Percentiles rank a stretch among this genome's conserved stretches.
phyloP scores from a whole-genome alignment of 116 monocot genomes.

The Papilionanthe hybrid region DNA sequence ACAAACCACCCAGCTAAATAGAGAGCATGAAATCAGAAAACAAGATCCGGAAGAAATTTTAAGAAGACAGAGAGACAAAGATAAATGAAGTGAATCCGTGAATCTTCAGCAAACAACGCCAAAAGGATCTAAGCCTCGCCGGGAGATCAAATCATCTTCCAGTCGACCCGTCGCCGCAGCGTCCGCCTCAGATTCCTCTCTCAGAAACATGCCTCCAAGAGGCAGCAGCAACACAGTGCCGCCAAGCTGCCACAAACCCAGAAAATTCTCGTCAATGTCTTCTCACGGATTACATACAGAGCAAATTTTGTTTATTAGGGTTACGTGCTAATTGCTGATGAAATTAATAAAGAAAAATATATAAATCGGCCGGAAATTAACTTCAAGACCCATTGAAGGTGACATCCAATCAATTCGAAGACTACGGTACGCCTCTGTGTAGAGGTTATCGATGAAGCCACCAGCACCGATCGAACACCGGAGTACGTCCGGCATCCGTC shows the following conservation, averaged over 20 bases:
- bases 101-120: neutral
- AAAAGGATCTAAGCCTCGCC: neutral
- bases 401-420: neutral
- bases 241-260: constrained; percentile 4
- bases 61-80: neutral
- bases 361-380: too few relatives aligned
- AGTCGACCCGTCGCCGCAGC: neutral
- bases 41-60: neutral
- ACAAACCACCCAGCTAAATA: neutral
- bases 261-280: neutral
- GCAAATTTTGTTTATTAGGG: neutral
- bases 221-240: constrained; percentile 11
- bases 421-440: neutral
- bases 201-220: constrained; percentile 10
- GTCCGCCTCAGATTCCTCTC: too few relatives aligned
- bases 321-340: too few relatives aligned
- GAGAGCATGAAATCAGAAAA: neutral
- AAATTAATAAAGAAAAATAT: too few relatives aligned
- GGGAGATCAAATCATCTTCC: neutral
- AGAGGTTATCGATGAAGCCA: neutral
- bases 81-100: neutral
- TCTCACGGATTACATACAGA: neutral
- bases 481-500: neutral
- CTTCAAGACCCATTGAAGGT: neutral
- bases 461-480: neutral